phyloP scores from a whole-genome alignment of 2,329 filamentous ascomycete species.

The Trichoderma atroviride region DNA sequence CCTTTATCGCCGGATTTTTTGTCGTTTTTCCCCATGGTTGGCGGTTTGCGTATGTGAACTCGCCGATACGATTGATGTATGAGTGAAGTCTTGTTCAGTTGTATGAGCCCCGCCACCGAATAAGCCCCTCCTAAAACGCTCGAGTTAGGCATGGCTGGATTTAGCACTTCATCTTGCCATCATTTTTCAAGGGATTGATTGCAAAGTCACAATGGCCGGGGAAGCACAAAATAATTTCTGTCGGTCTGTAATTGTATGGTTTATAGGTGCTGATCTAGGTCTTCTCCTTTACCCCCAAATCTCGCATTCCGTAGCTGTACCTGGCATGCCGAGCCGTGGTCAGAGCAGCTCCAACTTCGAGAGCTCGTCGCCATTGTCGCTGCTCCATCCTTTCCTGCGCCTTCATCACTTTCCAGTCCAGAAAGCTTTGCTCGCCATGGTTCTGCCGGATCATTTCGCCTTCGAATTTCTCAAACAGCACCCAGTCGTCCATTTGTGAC shows the following conservation, averaged over 20 bases:
- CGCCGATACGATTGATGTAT: conserved; percentile 6
- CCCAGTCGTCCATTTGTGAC: conserved; percentile 61
- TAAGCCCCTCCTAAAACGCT: conserved; percentile 13
- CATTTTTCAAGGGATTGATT: background rate
- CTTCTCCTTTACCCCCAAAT: background rate
- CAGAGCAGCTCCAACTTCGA: conserved; percentile 35
- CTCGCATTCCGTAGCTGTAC: conserved; percentile 15
- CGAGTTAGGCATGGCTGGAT: background rate
- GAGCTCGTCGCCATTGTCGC: conserved; percentile 35
- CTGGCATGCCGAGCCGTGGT: conserved; percentile 26
- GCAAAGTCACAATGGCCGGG: background rate
- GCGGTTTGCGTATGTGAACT: background rate
- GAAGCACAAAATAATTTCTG: background rate
- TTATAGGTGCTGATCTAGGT: background rate
- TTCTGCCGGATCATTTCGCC: conserved; percentile 45
- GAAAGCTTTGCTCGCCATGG: conserved; percentile 44
- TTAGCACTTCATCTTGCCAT: background rate
- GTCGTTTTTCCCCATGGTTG: conserved; percentile 45
- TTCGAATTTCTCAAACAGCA: conserved; percentile 52
- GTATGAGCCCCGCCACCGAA: conserved; percentile 14
- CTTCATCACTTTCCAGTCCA: conserved; percentile 46
- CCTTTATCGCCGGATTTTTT: conserved; percentile 47
- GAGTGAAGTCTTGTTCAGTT: conserved; percentile 2
- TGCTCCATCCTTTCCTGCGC: conserved; percentile 36
- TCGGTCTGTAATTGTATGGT: background rate